Percentiles rank a stretch among this genome's conserved stretches.
Evolutionary conservation across 75 land plant genomes (phyloP).

Genomic region (Cunninghamia lanceolata): DNA sequence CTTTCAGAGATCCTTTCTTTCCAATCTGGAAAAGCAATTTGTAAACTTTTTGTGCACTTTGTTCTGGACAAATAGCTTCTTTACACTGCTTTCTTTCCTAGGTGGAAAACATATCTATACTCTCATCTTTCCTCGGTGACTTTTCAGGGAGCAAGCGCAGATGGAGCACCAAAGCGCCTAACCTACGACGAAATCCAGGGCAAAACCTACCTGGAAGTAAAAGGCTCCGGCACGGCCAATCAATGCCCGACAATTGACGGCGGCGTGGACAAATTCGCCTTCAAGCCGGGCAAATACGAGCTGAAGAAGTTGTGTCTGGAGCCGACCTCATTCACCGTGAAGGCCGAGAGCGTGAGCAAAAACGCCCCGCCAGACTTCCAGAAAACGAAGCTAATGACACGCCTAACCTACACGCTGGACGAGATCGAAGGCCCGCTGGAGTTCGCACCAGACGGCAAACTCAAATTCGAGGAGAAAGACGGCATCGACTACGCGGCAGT

Average conservation of each 20-base stretch:
- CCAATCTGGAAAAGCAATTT: no score
- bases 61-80: not conserved
- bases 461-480: conserved; percentile 96
- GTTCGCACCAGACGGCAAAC: conserved; percentile 64
- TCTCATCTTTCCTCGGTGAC: not conserved
- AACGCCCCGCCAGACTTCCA: conserved; percentile 77
- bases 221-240: conserved; percentile 95
- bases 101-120: not conserved
- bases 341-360: conserved; percentile 82
- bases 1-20: no score
- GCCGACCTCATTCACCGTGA: conserved; percentile 97
- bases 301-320: conserved; percentile 92
- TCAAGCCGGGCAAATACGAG: conserved; percentile 86
- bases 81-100: not conserved
- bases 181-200: conserved; percentile 85
- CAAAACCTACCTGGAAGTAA: conserved; percentile 93
- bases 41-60: no score
- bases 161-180: conserved; percentile 77
- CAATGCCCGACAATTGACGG: conserved; percentile 91
- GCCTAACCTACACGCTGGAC: conserved; percentile 95
- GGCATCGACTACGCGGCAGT: conserved; percentile 70
- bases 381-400: conserved; percentile 94
- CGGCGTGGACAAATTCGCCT: conserved; percentile 62
- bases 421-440: conserved; percentile 75
- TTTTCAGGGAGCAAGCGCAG: conserved; percentile 78